Conservation (phyloP, 23 red algal genomes). For the Agarophyton chilense region DNA sequence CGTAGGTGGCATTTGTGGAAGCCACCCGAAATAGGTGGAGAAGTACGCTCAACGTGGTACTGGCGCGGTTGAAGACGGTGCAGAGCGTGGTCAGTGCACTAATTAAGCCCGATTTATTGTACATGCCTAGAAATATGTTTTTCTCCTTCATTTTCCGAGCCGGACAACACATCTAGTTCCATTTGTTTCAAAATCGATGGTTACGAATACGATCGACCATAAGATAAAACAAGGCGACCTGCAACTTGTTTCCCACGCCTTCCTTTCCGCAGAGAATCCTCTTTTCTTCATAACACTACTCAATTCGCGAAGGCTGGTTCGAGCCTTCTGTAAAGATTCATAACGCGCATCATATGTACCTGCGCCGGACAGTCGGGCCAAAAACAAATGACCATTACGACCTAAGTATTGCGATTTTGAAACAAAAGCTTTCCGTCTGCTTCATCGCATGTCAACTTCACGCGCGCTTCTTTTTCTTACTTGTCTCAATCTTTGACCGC, state of each 20-base stretch:
- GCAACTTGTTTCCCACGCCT: conserved; percentile 13
- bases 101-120: no score
- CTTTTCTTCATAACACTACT: neutral
- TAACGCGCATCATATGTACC: no score
- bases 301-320: neutral
- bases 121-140: conserved; percentile 3
- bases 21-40: no score
- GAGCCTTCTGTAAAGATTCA: conserved; percentile 2
- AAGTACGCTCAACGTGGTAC: no score
- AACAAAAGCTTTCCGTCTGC: neutral
- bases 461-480: neutral
- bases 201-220: conserved; percentile 1
- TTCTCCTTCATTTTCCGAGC: neutral
- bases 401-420: neutral
- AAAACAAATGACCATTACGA: neutral
- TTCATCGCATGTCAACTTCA: neutral
- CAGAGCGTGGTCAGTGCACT: no score
- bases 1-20: no score
- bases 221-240: neutral
- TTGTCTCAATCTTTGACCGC: neutral
- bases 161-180: conserved; percentile 1
- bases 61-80: no score
- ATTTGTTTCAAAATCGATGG: conserved; percentile 16
- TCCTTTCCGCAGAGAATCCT: conserved; percentile 5
- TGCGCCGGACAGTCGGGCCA: conserved; percentile 13